phyloP scores from a whole-genome alignment of 768 basidiomycete species.

The Hygrophorus pudorinus region DNA sequence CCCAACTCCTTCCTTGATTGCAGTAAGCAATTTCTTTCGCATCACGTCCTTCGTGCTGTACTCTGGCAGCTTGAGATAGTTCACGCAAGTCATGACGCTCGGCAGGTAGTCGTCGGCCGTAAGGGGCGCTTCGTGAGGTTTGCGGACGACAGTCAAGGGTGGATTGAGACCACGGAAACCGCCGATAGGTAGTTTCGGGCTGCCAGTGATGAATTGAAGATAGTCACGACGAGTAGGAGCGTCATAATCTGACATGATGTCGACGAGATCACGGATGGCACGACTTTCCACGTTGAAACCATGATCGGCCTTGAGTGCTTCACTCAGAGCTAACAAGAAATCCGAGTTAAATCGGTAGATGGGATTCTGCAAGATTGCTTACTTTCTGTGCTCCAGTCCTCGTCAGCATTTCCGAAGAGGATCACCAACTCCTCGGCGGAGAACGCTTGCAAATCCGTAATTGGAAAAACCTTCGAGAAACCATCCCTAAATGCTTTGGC shows the following conservation, averaged over 20 bases:
- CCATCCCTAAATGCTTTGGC: slow-evolving; percentile 90
- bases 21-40: slow-evolving; percentile 70
- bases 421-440: slow-evolving; percentile 92
- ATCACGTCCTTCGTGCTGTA: slow-evolving; percentile 84
- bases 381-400: slow-evolving; percentile 95
- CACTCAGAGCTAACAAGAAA: slow-evolving; percentile 58
- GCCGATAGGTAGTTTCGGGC: slow-evolving; percentile 92
- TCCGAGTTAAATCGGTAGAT: slow-evolving; percentile 9
- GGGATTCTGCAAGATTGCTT: slow-evolving; percentile 20
- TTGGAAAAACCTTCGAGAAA: slow-evolving; percentile 93
- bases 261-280: slow-evolving; percentile 79
- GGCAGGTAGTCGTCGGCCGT: slow-evolving; percentile 92
- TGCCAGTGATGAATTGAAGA: slow-evolving; percentile 95
- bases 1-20: slow-evolving; percentile 90
- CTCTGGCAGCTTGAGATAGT: slow-evolving; percentile 93
- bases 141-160: slow-evolving; percentile 90
- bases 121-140: slow-evolving; percentile 87
- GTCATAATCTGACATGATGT: slow-evolving; percentile 80
- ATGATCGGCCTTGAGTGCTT: slow-evolving; percentile 93
- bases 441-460: slow-evolving; percentile 84
- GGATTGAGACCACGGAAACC: slow-evolving; percentile 96
- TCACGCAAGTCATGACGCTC: slow-evolving; percentile 98
- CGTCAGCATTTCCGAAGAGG: slow-evolving; percentile 94
- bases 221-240: slow-evolving; percentile 67
- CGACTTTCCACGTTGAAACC: slow-evolving; percentile 95